Percentiles rank a stretch among this genome's conserved stretches.
phyloP scores from a whole-genome alignment of 441 rosid species.

The Metrosideros polymorpha region DNA sequence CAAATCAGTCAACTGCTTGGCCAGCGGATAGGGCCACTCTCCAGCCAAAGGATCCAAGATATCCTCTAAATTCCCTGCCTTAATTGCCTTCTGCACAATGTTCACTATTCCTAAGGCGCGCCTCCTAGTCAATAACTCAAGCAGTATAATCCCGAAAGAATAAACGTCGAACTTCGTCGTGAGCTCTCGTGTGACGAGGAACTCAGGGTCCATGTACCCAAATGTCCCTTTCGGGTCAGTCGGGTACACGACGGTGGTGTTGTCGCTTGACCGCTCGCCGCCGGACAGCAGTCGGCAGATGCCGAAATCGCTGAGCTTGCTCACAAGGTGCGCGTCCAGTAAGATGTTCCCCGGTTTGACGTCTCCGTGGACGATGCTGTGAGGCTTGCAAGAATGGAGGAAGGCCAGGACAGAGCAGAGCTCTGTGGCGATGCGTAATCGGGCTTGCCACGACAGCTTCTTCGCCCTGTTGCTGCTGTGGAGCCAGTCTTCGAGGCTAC shows the following conservation, averaged over 20 bases:
- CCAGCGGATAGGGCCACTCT: constrained; percentile 93
- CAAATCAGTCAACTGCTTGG: constrained; percentile 72
- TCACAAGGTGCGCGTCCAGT: constrained; percentile 59
- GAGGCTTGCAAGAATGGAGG: constrained; percentile 76
- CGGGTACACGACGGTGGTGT: constrained; percentile 26
- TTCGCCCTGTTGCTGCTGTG: constrained; percentile 57
- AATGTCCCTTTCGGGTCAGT: constrained; percentile 69
- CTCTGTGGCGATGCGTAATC: constrained; percentile 70
- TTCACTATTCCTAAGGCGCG: constrained; percentile 52
- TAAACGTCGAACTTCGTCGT: constrained; percentile 82
- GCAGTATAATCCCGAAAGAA: constrained; percentile 75
- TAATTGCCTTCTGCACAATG: constrained; percentile 62
- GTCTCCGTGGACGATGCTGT: constrained; percentile 83
- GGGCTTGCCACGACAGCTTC: constrained; percentile 74
- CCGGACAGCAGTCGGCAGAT: constrained; percentile 41
- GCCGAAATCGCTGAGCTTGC: constrained; percentile 86
- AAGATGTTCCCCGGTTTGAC: constrained; percentile 79
- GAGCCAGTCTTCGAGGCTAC: constrained; percentile 88
- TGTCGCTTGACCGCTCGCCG: constrained; percentile 19
- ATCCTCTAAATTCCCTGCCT: constrained; percentile 39
- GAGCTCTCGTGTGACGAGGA: constrained; percentile 59
- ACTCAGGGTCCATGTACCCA: constrained; percentile 80
- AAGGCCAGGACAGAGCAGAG: constrained; percentile 78
- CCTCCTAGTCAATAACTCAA: constrained; percentile 70
- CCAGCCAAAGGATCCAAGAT: constrained; percentile 91